phyloP scores from a whole-genome alignment of 768 basidiomycete genomes.

The Psilocybe azurescens region DNA sequence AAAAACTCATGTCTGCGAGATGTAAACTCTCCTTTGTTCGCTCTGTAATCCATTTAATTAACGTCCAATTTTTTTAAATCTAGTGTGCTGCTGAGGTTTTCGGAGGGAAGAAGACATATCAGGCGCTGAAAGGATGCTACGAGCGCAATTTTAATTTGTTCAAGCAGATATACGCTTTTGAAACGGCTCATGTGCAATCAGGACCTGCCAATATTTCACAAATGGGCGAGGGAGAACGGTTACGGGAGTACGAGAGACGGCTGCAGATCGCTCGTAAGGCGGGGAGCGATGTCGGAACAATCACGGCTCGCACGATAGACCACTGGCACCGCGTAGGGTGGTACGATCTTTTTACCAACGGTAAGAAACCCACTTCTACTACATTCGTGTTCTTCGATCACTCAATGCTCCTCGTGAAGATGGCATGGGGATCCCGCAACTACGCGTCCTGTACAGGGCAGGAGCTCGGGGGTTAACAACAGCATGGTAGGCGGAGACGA shows the following conservation, averaged over 20 bases:
- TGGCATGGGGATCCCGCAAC: conserved; percentile 73
- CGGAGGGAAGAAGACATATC: conserved; percentile 79
- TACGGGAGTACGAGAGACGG: conserved; percentile 75
- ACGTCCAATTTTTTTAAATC: conserved; percentile 9
- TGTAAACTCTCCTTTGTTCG: conserved; percentile 40
- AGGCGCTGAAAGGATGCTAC: conserved; percentile 84
- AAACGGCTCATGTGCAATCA: conserved; percentile 51
- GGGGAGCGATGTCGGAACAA: conserved; percentile 74
- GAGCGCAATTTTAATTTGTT: conserved; percentile 86
- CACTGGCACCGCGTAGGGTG: conserved; percentile 82
- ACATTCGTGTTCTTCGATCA: conserved; percentile 3
- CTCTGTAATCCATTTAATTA: conserved; percentile 9
- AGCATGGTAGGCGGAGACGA: conserved; percentile 41
- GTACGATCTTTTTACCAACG: conserved; percentile 74
- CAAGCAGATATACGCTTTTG: conserved; percentile 81
- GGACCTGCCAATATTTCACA: conserved; percentile 40
- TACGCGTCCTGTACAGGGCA: conserved; percentile 45
- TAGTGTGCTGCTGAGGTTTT: conserved; percentile 79
- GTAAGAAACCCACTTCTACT: conserved; percentile 32
- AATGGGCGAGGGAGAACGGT: conserved; percentile 64
- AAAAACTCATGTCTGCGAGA: conserved; percentile 87
- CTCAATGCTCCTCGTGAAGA: conserved; percentile 35
- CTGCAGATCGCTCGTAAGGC: conserved; percentile 68
- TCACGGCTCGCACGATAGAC: conserved; percentile 75
- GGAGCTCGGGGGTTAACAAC: conserved; percentile 28